Conservation (phyloP, 371 early-diverging fungal genomes). For the Mucor indicus region DNA sequence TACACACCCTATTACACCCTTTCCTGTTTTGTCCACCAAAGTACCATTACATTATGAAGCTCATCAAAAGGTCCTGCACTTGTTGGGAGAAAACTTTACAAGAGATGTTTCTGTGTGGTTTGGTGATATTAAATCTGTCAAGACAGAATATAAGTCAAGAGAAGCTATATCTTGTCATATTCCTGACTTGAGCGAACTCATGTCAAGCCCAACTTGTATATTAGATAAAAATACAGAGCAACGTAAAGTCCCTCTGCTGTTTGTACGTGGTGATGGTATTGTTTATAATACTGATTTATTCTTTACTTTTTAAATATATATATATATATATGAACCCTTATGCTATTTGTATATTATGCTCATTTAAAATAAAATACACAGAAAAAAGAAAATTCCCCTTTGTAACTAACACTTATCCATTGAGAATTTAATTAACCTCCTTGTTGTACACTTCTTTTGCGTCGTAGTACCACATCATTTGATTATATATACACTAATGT, state of each 20-base stretch:
- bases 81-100: slow-evolving; percentile 60
- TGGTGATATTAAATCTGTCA: slow-evolving; percentile 54
- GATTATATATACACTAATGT: too few relatives aligned
- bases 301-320: slow-evolving; percentile 14
- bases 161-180: slow-evolving; percentile 47
- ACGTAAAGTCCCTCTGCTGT: slow-evolving; percentile 19
- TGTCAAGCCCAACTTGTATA: slow-evolving; percentile 15
- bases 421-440: too few relatives aligned
- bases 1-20: slow-evolving; percentile 24
- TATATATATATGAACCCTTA: too few relatives aligned
- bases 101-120: slow-evolving; percentile 70
- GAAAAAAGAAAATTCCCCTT: too few relatives aligned
- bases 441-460: too few relatives aligned
- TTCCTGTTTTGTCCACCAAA: slow-evolving; percentile 23
- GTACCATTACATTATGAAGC: background rate
- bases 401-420: too few relatives aligned
- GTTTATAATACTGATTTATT: slow-evolving; percentile 21
- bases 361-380: too few relatives aligned
- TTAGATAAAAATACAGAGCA: slow-evolving; percentile 12
- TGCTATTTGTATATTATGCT: too few relatives aligned
- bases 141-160: slow-evolving; percentile 54
- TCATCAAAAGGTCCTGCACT: background rate
- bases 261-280: slow-evolving; percentile 24
- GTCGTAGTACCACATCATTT: too few relatives aligned
- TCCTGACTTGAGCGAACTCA: slow-evolving; percentile 30